Evolutionary conservation across 352 stramenopile species (phyloP), one percentile per base, ranked within the genome.

Genomic region (Globisporangium okanoganense): DNA sequence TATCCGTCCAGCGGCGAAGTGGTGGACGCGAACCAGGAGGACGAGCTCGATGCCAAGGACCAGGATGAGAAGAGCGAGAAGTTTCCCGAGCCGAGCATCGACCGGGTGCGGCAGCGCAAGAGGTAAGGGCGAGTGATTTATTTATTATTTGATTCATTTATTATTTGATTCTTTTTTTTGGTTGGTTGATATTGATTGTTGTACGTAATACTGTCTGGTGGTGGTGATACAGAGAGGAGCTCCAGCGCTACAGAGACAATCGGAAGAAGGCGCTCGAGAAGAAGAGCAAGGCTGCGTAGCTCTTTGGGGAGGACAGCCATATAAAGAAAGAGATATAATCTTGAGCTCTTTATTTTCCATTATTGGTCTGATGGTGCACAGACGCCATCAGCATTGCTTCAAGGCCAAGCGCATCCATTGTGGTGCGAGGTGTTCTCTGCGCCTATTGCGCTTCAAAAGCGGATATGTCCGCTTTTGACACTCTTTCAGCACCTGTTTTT

Each of bases 41-140:
- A 82, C 5, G 69, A 64, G 13, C 59, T 24, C 16, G 67, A 74
- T 12, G 27, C 24, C 4, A 65, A 75, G 40, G 62, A 73, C 24
- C 52, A 74, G 35, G 58, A 68, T 31, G 70, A 81, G 25, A 64
- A 67, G 45, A 56, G 71, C 0, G 69, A 80, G 43, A 75, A 77
- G 64, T 91, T 79, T 54, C 80, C 80, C 0, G 82, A 92, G 59
- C 65, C 79, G 8, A 87, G 68, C 54, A 82, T 94, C 51, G 84
- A 95, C 65, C 75, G 80, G 50, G 64, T 83, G 13, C 72, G 84
- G 2, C 73, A 87, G 65, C 82, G 85, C 13, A 93, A 93, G 70
- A 64, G 75, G 69, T 86, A 64, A 36, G 62, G 12, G 22, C 13
- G 25, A 45, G 5, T 59, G 45, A n/a, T 12, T 44, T n/a, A n/a